Base-by-base conservation (phyloP, 768 basidiomycete genomes). In the Lactarius akahatsu region DNA sequence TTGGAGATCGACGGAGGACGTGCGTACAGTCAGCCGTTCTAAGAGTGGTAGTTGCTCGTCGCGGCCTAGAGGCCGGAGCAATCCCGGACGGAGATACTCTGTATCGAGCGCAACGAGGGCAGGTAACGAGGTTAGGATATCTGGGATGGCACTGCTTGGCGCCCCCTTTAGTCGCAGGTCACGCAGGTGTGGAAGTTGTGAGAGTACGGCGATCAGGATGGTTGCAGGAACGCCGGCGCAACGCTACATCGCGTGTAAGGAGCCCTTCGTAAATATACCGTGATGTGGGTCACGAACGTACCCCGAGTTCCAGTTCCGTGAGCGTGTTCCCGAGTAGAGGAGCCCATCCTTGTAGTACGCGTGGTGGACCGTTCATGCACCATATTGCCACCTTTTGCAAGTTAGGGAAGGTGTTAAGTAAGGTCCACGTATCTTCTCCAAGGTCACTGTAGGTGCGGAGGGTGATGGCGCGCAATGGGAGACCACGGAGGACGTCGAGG, bases 281-380 rank as follows among this genome's bases (percentile, higher is more conserved):
- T 8, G 26, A 62, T 30, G 18, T 20, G 32, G 28, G 16, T 28
- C 20, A 16, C 64, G 60, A 61, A 60, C 87, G 78, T 73, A 90
- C 86, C 38, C 86, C 85, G 68, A 91, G 78, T 72, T 90, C 89
- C n/a, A 91, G 78, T 72, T 85, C 81, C 23, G 83, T 86, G 62
- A 91, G 79, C 2, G 84, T 85, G 65, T 73, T 74, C 7, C 86
- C 81, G 7, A 90, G 79, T 4, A 72, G 73, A 61, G 79, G 80
- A 4, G 84, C 81, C 88, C 88, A 89, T 32, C 84, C 85, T 70
- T 85, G 83, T 26, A 90, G 74, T 4, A 86, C 83, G 32, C 82
- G 79, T 30, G 87, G 86, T 20, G 85, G 85, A 1, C 87, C 87
- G 28, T 87, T 80, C 78, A 89, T 84, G 66, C 85, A 89, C 86